Evolutionary conservation across 305 asterid species (phyloP).

Genomic region (Euphrasia arctica): DNA sequence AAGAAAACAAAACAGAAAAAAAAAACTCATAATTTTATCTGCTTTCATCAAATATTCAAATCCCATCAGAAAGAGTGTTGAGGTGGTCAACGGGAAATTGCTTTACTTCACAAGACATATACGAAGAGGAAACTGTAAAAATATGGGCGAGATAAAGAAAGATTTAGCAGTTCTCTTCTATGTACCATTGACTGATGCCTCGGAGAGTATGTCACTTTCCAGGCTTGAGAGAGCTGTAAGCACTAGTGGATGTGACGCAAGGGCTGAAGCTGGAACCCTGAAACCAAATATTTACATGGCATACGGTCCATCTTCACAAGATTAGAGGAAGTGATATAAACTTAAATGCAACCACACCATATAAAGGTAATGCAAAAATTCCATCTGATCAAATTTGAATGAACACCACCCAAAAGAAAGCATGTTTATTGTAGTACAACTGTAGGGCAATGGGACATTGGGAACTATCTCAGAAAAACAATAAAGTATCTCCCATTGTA

Average conservation of each 20-base stretch:
- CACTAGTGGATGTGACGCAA: conserved; percentile 92
- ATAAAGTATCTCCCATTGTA: conserved; percentile 10
- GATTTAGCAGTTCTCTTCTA: conserved; percentile 28
- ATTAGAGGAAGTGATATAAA: conserved; percentile 25
- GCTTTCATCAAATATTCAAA: conserved; percentile 11
- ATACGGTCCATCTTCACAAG: conserved; percentile 25
- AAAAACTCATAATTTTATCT: background rate
- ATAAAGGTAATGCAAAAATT: conserved; percentile 23
- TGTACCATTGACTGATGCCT: conserved; percentile 96
- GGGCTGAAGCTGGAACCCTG: conserved; percentile 92
- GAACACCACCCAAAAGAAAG: conserved; percentile 12
- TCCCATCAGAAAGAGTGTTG: conserved; percentile 12
- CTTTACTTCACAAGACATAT: conserved; percentile 22
- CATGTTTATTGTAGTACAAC: background rate
- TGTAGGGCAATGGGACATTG: background rate
- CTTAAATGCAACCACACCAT: conserved; percentile 13
- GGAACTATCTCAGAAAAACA: conserved; percentile 10
- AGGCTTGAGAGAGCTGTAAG: conserved; percentile 90
- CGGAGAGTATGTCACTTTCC: conserved; percentile 74
- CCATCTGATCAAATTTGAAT: conserved; percentile 23
- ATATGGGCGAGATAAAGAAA: background rate
- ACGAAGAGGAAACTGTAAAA: conserved; percentile 15
- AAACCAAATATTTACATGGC: conserved; percentile 34
- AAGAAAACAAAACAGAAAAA: too few species aligned
- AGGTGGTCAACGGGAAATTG: conserved; percentile 12